phyloP scores from a whole-genome alignment of 2,329 filamentous ascomycete genomes.

The Simplicillium aogashimaense region DNA sequence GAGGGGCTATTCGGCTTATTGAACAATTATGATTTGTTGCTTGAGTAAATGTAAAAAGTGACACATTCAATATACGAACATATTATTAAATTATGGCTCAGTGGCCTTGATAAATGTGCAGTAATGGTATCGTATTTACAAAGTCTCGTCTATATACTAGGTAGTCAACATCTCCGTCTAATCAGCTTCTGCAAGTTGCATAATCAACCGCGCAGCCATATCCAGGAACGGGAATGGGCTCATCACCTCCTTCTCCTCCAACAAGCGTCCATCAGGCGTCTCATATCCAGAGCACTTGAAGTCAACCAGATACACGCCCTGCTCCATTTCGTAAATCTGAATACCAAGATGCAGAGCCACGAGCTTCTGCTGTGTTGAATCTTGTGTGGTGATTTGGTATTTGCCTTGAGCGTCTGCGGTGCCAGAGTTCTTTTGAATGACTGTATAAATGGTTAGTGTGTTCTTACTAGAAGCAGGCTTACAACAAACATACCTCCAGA shows the following conservation, averaged over 20 bases:
- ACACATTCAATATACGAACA: no score
- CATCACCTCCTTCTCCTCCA: constrained; percentile 90
- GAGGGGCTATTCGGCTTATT: constrained; percentile 54
- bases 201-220: constrained; percentile 83
- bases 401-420: constrained; percentile 2
- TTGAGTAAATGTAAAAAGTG: constrained; percentile 30
- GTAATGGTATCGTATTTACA: no score
- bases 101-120: no score
- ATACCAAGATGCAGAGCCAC: constrained; percentile 95
- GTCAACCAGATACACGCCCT: constrained; percentile 87
- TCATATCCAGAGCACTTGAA: constrained; percentile 99
- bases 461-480: neutral
- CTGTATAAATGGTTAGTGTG: constrained; percentile 12
- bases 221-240: constrained; percentile 95
- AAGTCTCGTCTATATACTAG: no score
- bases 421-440: constrained; percentile 22
- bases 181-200: constrained; percentile 72
- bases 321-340: constrained; percentile 90
- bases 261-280: constrained; percentile 58
- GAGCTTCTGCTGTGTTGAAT: constrained; percentile 43
- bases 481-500: constrained; percentile 61
- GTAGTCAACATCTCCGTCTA: neutral
- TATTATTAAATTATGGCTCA: no score
- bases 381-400: constrained; percentile 14
- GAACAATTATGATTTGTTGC: constrained; percentile 46